Conservation (phyloP, 225 moss, liverwort and hornwort genomes). For the Marchantia paleacea region DNA sequence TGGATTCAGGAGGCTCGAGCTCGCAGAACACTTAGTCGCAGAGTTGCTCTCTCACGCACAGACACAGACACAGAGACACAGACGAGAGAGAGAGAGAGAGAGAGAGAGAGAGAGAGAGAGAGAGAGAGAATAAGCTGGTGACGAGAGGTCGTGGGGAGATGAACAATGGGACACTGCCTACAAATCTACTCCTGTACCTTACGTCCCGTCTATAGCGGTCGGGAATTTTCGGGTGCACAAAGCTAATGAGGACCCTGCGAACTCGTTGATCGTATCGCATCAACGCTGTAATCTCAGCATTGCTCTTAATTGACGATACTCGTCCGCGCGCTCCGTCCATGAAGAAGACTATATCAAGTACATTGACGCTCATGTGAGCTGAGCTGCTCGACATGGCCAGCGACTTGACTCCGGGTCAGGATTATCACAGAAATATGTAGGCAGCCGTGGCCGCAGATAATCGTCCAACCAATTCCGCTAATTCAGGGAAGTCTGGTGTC, state of each 20-base stretch:
- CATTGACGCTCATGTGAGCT: background rate
- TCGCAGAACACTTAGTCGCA: background rate
- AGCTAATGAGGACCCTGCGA: background rate
- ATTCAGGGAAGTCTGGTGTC: background rate
- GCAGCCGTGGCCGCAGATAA: background rate
- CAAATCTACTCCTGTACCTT: background rate
- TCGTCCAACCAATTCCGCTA: background rate
- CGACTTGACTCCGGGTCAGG: slow-evolving; percentile 3
- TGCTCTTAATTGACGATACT: background rate
- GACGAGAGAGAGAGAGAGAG: no score
- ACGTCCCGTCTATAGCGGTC: background rate
- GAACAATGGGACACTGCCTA: slow-evolving; percentile 3
- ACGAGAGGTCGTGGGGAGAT: background rate
- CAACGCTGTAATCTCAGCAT: background rate
- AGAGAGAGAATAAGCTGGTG: background rate
- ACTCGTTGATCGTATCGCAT: background rate
- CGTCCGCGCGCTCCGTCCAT: background rate
- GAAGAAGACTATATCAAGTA: background rate
- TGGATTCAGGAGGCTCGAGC: background rate
- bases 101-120: no score
- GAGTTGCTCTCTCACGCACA: background rate
- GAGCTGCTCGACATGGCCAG: slow-evolving; percentile 10
- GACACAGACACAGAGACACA: background rate
- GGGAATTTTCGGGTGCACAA: background rate
- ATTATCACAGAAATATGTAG: slow-evolving; percentile 1